Percentiles rank a stretch among this genome's conserved stretches.
Conservation (phyloP, 805 yeast genomes). For the Saturnispora mendoncae region DNA sequence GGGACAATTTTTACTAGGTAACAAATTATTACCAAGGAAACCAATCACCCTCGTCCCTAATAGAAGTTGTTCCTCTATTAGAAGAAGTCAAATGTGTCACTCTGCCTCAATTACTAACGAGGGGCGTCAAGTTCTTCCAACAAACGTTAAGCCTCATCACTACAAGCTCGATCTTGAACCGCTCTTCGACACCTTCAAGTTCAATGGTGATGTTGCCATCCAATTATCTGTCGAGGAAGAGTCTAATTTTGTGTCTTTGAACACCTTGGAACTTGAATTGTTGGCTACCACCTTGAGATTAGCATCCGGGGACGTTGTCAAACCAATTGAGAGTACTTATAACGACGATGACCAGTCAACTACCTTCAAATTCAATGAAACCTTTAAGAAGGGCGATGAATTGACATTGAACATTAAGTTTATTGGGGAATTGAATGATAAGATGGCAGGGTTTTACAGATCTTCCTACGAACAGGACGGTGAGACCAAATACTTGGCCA, state of each 20-base stretch:
- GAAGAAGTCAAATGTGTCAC: constrained; percentile 6
- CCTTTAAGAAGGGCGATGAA: constrained; percentile 22
- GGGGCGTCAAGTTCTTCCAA: constrained; percentile 28
- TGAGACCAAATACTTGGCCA: constrained; percentile 35
- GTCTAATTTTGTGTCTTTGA: constrained; percentile 41
- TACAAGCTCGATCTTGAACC: constrained; percentile 52
- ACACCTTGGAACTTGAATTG: constrained; percentile 28
- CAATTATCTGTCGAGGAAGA: constrained; percentile 37
- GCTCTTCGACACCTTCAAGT: constrained; percentile 33
- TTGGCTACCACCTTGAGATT: constrained; percentile 16
- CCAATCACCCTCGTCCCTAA: constrained; percentile 2
- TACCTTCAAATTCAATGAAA: constrained; percentile 46
- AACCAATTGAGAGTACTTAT: constrained; percentile 18
- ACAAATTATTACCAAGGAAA: too few relatives aligned
- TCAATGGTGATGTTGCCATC: constrained; percentile 45
- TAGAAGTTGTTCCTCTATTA: constrained; percentile 5
- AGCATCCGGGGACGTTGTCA: constrained; percentile 15
- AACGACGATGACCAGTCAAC: constrained; percentile 56
- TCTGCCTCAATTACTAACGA: constrained; percentile 1
- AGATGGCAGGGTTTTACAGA: constrained; percentile 52
- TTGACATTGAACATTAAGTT: constrained; percentile 31
- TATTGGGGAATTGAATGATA: constrained; percentile 39
- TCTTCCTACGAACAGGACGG: constrained; percentile 40
- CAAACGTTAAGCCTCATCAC: constrained; percentile 63
- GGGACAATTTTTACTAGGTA: background rate